phyloP scores from a whole-genome alignment of 306 rosid species.

The Arachis stenosperma region DNA sequence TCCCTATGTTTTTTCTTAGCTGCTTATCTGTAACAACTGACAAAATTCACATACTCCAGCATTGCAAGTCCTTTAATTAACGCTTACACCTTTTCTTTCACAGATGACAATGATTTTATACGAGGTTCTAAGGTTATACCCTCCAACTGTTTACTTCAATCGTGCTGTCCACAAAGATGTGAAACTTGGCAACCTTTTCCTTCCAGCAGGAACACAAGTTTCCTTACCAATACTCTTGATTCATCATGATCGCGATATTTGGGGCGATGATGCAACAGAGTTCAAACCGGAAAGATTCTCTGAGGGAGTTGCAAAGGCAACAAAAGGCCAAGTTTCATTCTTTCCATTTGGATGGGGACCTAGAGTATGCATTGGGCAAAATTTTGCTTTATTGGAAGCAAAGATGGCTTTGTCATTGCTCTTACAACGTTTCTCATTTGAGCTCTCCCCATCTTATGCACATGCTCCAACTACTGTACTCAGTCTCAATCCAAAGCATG shows the following conservation, averaged over 20 bases:
- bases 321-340: slow-evolving; percentile 44
- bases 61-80: no score
- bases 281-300: slow-evolving; percentile 70
- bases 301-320: slow-evolving; percentile 56
- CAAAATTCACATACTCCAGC: no score
- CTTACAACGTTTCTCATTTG: slow-evolving; percentile 50
- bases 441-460: slow-evolving; percentile 48
- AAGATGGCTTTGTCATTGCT: slow-evolving; percentile 45
- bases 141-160: slow-evolving; percentile 32
- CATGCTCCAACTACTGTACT: slow-evolving; percentile 35
- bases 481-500: slow-evolving; percentile 44
- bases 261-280: slow-evolving; percentile 62
- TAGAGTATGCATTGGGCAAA: slow-evolving; percentile 65
- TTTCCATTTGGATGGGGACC: slow-evolving; percentile 74
- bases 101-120: slow-evolving; percentile 61
- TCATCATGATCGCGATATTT: slow-evolving; percentile 51
- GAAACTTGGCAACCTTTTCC: slow-evolving; percentile 44
- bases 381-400: slow-evolving; percentile 50
- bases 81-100: background rate
- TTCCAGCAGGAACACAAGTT: slow-evolving; percentile 49
- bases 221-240: slow-evolving; percentile 39
- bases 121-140: slow-evolving; percentile 63
- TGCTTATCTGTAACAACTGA: no score
- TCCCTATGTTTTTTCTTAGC: no score
- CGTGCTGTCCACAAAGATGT: slow-evolving; percentile 32